phyloP scores from a whole-genome alignment of 2,329 filamentous ascomycete genomes.

The Thielaviopsis populi region DNA sequence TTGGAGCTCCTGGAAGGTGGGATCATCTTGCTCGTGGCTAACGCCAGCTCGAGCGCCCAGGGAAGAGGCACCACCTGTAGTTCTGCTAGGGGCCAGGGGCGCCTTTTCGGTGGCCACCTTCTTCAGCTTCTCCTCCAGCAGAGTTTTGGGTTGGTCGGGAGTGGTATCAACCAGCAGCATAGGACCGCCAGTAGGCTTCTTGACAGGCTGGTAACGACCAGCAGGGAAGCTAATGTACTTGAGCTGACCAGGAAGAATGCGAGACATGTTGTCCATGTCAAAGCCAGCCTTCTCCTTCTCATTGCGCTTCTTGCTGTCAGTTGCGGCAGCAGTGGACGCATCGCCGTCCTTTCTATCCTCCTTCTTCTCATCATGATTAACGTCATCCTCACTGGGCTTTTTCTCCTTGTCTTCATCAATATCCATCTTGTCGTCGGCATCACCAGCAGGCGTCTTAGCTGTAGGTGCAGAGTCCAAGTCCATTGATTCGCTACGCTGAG shows the following conservation, averaged over 20 bases:
- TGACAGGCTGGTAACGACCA: conserved; percentile 81
- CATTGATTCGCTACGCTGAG: conserved; percentile 85
- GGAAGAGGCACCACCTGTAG: conserved; percentile 21
- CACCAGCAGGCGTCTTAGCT: conserved; percentile 34
- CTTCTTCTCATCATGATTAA: conserved; percentile 41
- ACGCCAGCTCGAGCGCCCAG: conserved; percentile 21
- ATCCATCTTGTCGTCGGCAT: conserved; percentile 75
- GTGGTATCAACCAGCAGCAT: conserved; percentile 78
- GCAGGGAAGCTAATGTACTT: conserved; percentile 91
- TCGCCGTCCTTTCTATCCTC: conserved; percentile 44
- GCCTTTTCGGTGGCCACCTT: conserved; percentile 53
- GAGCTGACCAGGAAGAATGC: conserved; percentile 80
- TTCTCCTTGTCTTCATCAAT: conserved; percentile 49
- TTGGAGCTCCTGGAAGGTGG: conserved; percentile 20
- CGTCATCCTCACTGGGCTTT: conserved; percentile 33
- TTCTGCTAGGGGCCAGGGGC: conserved; percentile 31
- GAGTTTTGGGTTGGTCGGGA: conserved; percentile 59
- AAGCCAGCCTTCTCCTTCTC: conserved; percentile 97
- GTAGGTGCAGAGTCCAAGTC: conserved; percentile 66
- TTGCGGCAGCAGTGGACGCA: conserved; percentile 27
- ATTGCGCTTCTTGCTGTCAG: conserved; percentile 65
- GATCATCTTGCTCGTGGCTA: conserved; percentile 23
- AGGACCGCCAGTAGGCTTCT: conserved; percentile 84
- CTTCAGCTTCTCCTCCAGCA: conserved; percentile 86
- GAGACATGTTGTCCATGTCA: conserved; percentile 91